Percentiles rank a stretch among this genome's conserved stretches.
These are phyloP conservation scores for Mycena citricolor DNA, from an alignment of 1,284 basidiomycete species.

Conservation along the genomic window DNA sequence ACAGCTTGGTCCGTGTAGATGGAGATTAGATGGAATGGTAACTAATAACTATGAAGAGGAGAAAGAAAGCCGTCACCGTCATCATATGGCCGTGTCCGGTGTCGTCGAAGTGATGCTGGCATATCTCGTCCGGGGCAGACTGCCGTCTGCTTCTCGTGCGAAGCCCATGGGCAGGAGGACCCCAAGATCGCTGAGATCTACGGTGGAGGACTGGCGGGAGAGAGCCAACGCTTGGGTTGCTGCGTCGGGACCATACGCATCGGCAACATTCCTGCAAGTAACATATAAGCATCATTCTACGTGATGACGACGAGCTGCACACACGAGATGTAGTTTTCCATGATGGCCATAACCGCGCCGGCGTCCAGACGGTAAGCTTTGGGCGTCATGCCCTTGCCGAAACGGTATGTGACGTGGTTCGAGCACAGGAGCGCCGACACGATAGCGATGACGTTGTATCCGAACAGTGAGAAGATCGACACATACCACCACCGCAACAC, in stretches of 20 bases:
- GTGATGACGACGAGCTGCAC: background rate
- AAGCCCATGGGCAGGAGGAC: background rate
- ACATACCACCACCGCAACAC: conserved; percentile 60
- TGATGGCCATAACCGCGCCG: conserved; percentile 63
- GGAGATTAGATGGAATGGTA: too few relatives aligned
- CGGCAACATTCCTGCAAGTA: conserved; percentile 5
- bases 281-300: background rate
- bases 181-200: conserved; percentile 5
- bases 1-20: too few relatives aligned
- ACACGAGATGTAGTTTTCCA: conserved; percentile 41
- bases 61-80: too few relatives aligned
- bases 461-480: conserved; percentile 56
- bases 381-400: conserved; percentile 80
- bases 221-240: background rate
- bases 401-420: conserved; percentile 76
- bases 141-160: background rate
- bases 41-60: too few relatives aligned
- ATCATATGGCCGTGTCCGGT: conserved; percentile 7
- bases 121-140: conserved; percentile 1
- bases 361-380: conserved; percentile 66
- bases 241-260: conserved; percentile 8
- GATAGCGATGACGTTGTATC: conserved; percentile 53
- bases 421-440: conserved; percentile 57
- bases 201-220: conserved; percentile 10
- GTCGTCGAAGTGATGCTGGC: conserved; percentile 1